Percentiles rank a stretch among this genome's conserved stretches.
Evolutionary conservation across 768 basidiomycete species (phyloP).

Genomic region (Boletus rufocinnamomeus): DNA sequence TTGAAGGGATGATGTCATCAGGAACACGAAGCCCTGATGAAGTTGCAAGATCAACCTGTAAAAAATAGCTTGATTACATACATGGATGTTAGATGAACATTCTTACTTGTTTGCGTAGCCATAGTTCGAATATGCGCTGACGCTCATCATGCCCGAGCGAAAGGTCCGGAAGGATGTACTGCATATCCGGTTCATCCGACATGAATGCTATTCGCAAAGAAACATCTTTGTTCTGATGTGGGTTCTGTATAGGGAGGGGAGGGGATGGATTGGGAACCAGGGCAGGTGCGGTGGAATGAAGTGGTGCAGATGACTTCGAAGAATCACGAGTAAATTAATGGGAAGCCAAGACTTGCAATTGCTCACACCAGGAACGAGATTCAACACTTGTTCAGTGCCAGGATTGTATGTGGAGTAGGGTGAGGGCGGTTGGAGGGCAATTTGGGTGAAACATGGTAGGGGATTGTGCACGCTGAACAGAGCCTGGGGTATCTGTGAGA

Average conservation of each 20-base stretch:
- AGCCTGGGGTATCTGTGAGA: not conserved
- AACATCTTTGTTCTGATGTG: not conserved
- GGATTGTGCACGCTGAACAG: not conserved
- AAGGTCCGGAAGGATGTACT: not conserved
- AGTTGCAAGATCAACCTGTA: not conserved
- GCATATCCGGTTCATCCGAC: not conserved
- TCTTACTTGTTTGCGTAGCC: not conserved
- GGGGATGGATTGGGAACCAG: too few species aligned
- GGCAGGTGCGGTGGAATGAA: not conserved
- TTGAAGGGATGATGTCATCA: not conserved
- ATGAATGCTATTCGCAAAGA: not conserved
- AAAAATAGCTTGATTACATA: not conserved
- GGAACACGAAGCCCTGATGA: not conserved
- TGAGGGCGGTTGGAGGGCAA: not conserved
- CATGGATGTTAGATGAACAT: too few species aligned
- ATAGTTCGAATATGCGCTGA: not conserved
- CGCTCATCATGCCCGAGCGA: not conserved
- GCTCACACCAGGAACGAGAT: not conserved
- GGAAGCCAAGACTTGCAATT: not conserved
- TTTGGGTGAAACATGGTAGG: not conserved
- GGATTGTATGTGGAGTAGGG: not conserved
- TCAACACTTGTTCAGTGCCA: too few species aligned
- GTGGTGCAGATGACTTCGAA: not conserved
- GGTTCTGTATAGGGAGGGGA: too few species aligned
- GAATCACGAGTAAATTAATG: not conserved